Percentiles rank a stretch among this genome's conserved stretches.
These are phyloP conservation scores for Monilinia fructigena DNA, from an alignment of 2,329 filamentous ascomycete genomes.

Conservation along the genomic window DNA sequence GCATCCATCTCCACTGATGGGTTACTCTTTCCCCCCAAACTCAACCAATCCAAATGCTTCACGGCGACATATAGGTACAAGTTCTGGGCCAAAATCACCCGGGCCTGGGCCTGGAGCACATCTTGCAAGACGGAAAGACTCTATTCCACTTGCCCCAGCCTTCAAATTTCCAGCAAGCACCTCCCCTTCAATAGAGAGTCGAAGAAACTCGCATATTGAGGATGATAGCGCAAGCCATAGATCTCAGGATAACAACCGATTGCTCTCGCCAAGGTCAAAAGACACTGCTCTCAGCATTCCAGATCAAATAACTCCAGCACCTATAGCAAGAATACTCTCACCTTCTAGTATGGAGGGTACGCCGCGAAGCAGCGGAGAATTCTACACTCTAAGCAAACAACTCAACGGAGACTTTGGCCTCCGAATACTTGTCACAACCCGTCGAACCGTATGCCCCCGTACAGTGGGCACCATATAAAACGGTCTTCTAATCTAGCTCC, in stretches of 20 bases:
- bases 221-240: conserved; percentile 17
- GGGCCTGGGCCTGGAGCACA: conserved; percentile 43
- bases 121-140: conserved; percentile 40
- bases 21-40: conserved; percentile 37
- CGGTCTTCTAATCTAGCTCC: conserved; percentile 47
- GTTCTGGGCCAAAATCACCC: conserved; percentile 44
- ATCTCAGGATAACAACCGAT: conserved; percentile 24
- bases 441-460: conserved; percentile 45
- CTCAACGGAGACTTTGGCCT: conserved; percentile 88
- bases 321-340: conserved; percentile 65
- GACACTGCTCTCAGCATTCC: conserved; percentile 49
- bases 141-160: conserved; percentile 42
- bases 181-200: conserved; percentile 37
- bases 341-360: conserved; percentile 75
- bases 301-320: conserved; percentile 58
- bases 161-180: conserved; percentile 57
- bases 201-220: conserved; percentile 22
- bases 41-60: conserved; percentile 17
- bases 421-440: conserved; percentile 72
- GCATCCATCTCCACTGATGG: conserved; percentile 41
- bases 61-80: conserved; percentile 32
- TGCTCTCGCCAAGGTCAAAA: conserved; percentile 36
- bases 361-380: conserved; percentile 87
- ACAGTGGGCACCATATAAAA: conserved; percentile 41
- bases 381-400: conserved; percentile 96